Percentiles rank a stretch among this genome's conserved stretches.
phyloP scores from a whole-genome alignment of 2,329 filamentous ascomycete species.

The Microsporum ferrugineum region DNA sequence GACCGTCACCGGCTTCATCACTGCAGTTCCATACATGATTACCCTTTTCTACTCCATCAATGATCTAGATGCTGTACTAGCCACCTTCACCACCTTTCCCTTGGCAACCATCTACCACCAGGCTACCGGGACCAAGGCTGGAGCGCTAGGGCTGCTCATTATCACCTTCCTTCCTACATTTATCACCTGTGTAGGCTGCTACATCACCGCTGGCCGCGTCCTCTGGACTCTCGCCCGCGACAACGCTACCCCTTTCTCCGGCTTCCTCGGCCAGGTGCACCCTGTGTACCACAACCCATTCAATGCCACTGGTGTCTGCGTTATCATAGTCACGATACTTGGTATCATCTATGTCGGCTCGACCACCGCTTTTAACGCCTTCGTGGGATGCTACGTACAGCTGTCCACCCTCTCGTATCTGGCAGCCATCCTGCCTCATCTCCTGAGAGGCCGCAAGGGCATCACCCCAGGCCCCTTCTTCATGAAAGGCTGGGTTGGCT shows the following conservation, averaged over 20 bases:
- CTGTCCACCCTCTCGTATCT: constrained; percentile 46
- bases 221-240: constrained; percentile 49
- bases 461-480: constrained; percentile 45
- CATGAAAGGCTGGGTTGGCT: constrained; percentile 41
- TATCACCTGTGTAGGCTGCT: constrained; percentile 43
- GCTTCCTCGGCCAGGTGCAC: constrained; percentile 42
- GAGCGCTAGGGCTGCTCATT: constrained; percentile 47
- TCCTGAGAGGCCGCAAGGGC: constrained; percentile 41
- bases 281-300: constrained; percentile 47
- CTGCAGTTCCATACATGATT: constrained; percentile 40
- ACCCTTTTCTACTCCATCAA: constrained; percentile 42
- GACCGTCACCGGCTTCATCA: constrained; percentile 37
- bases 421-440: constrained; percentile 41
- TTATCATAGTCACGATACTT: constrained; percentile 41
- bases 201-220: constrained; percentile 51
- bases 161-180: constrained; percentile 46
- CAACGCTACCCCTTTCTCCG: constrained; percentile 42
- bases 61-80: constrained; percentile 33
- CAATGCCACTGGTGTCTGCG: constrained; percentile 47
- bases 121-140: constrained; percentile 39
- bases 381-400: constrained; percentile 49
- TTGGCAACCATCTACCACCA: constrained; percentile 40
- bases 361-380: constrained; percentile 44
- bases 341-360: constrained; percentile 48
- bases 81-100: constrained; percentile 33